Evolutionary conservation across 2,329 filamentous ascomycete species (phyloP), one percentile per base, ranked within the genome.

Genomic region (Diplodia intermedia): DNA sequence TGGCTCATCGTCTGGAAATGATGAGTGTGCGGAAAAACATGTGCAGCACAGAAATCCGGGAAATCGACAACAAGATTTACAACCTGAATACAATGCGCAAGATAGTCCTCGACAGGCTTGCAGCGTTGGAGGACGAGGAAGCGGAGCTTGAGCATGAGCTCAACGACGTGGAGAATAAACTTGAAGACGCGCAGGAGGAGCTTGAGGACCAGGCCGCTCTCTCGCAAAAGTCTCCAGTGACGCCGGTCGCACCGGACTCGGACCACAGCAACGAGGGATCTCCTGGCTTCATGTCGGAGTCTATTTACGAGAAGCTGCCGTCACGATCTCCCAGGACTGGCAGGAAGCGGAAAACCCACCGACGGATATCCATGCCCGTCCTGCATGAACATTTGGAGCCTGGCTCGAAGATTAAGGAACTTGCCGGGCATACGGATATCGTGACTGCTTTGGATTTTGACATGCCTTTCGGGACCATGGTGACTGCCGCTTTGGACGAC

Each of bases 391-490:
- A 98, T 79, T 92, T 97, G 77, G 90, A 96, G 71, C 90, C 94
- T 3, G 95, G 95, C 20, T 93, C 92, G 40, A 88, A 87, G 74
- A 97, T 99, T 74, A 91, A 91, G 72, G 92, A 97, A 77, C 86
- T 98, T 68, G 90, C 92, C 72, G 93, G 94, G 2, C 95, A 99
- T 78, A 89, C 88, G 65, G 95, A 99, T 77, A 87, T 86, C 68
- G 91, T 99, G 70, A 97, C 94, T 0, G 91, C 94, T 8, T 79
- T 99, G 70, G 95, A 98, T 80, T 99, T 99, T 78, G 95, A 99
- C 77, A 91, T 91, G n/a, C 95, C 95, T 0, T 98, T 98, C 78
- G 95, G 95, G 18, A 96, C 93, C 23, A 89, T 98, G 87, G 93
- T 98, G 6, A 94, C 93, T 8, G 91, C 95, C 11, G 92, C 94